phyloP scores from a whole-genome alignment of 192 early-diverging fungal species.

The Coemansia sp. region DNA sequence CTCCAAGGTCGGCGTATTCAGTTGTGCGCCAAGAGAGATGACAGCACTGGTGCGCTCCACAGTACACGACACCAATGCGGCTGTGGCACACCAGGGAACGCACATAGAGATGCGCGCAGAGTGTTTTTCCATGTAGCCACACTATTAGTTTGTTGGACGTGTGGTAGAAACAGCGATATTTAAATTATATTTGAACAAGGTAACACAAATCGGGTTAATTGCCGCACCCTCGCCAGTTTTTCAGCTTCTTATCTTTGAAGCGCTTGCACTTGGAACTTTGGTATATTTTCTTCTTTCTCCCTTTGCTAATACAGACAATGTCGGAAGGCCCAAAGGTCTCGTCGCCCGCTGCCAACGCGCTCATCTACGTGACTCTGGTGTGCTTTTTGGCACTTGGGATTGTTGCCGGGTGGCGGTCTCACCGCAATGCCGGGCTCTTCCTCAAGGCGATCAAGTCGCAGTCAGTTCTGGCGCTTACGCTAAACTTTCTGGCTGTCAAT shows the following conservation, averaged over 20 bases:
- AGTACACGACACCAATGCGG: conserved; percentile 45
- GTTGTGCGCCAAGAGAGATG: conserved; percentile 43
- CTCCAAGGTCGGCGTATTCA: conserved; percentile 40
- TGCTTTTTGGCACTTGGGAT: conserved; percentile 56
- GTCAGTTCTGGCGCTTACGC: conserved; percentile 43
- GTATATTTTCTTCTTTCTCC: neutral
- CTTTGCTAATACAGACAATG: conserved; percentile 6
- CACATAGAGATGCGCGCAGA: conserved; percentile 49
- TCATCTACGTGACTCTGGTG: conserved; percentile 56
- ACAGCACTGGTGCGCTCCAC: conserved; percentile 38
- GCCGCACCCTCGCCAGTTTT: neutral
- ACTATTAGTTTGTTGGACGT: too few species aligned
- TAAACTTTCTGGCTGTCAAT: conserved; percentile 57
- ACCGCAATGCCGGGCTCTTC: conserved; percentile 52
- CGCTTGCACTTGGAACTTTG: neutral
- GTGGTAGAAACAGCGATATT: too few species aligned
- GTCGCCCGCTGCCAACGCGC: conserved; percentile 49
- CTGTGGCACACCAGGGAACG: conserved; percentile 43
- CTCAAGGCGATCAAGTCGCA: conserved; percentile 57
- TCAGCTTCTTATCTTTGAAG: neutral
- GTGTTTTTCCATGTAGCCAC: conserved; percentile 42
- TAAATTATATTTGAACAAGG: neutral
- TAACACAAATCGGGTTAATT: too few species aligned
- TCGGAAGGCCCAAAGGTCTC: conserved; percentile 38
- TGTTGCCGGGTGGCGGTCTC: conserved; percentile 51